Percentiles rank a stretch among this genome's conserved stretches.
These are phyloP conservation scores for Mycena crocata DNA, from an alignment of 768 basidiomycete species.

Conservation along the genomic window DNA sequence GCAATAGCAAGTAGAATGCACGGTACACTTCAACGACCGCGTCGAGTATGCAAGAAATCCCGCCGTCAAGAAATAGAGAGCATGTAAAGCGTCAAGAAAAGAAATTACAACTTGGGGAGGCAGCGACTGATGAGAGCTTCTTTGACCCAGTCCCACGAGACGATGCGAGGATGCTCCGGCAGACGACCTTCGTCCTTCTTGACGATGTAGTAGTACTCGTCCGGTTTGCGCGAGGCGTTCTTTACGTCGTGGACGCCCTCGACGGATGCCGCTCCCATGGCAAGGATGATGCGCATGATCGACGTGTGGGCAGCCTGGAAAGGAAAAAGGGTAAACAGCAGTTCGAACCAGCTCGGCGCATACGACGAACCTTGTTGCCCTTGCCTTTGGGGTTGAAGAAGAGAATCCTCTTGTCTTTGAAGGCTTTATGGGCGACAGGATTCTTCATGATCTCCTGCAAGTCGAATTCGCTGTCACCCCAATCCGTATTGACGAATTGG, in stretches of 20 bases:
- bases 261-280: slow-evolving; percentile 81
- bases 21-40: background rate
- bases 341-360: background rate
- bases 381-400: slow-evolving; percentile 60
- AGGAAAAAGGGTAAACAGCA: background rate
- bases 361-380: slow-evolving; percentile 49
- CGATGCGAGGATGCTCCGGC: too few species aligned
- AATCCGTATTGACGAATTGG: slow-evolving; percentile 61
- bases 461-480: slow-evolving; percentile 62
- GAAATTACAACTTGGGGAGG: too few species aligned
- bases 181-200: slow-evolving; percentile 59
- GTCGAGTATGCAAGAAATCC: background rate
- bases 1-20: slow-evolving; percentile 20
- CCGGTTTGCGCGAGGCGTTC: slow-evolving; percentile 50
- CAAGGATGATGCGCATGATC: slow-evolving; percentile 75
- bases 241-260: slow-evolving; percentile 69
- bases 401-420: slow-evolving; percentile 65
- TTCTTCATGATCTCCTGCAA: slow-evolving; percentile 71
- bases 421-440: slow-evolving; percentile 66
- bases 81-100: too few species aligned
- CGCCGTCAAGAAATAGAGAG: too few species aligned
- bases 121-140: slow-evolving; percentile 35
- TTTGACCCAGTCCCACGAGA: slow-evolving; percentile 80
- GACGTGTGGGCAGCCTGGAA: slow-evolving; percentile 54
- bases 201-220: slow-evolving; percentile 70